phyloP scores from a whole-genome alignment of 2,329 filamentous ascomycete genomes.

The Teratosphaeria destructans region DNA sequence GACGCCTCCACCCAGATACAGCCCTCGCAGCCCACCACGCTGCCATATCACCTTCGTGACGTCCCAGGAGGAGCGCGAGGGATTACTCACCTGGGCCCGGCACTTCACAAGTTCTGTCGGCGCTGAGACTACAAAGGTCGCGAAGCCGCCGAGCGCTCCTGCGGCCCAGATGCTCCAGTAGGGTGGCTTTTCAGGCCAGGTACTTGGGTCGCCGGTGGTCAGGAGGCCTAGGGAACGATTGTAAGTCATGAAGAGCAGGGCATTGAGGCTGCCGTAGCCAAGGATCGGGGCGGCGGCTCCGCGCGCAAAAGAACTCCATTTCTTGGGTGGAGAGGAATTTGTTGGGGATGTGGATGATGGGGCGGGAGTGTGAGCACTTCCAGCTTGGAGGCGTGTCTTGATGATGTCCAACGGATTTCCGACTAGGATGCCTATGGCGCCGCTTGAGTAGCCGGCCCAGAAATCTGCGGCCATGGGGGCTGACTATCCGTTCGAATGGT shows the following conservation, averaged over 20 bases:
- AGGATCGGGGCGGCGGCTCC: conserved; percentile 78
- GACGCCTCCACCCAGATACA: conserved; percentile 72
- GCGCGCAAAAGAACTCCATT: conserved; percentile 24
- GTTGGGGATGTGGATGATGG: not conserved
- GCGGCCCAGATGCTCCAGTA: conserved; percentile 50
- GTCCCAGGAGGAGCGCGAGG: conserved; percentile 17
- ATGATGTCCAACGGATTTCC: conserved; percentile 65
- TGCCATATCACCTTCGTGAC: conserved; percentile 24
- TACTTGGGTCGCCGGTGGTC: conserved; percentile 21
- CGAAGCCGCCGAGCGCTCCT: conserved; percentile 70
- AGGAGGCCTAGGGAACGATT: conserved; percentile 67
- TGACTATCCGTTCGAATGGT: not conserved
- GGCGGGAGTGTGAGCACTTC: conserved; percentile 11
- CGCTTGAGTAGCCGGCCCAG: conserved; percentile 85
- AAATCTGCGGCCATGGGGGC: conserved; percentile 71
- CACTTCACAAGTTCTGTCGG: conserved; percentile 91
- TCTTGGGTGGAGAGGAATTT: not conserved
- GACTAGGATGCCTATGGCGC: conserved; percentile 74
- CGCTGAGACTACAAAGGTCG: conserved; percentile 75
- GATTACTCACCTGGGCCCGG: conserved; percentile 58
- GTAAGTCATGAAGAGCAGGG: conserved; percentile 80
- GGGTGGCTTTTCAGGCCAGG: conserved; percentile 9
- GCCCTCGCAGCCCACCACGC: conserved; percentile 47
- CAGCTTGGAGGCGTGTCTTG: conserved; percentile 73
- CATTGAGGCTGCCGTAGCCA: conserved; percentile 84